Evolutionary conservation across 495 filamentous ascomycete species (phyloP), one percentile per base, ranked within the genome.

Genomic region (Trypethelium eluteriae): DNA sequence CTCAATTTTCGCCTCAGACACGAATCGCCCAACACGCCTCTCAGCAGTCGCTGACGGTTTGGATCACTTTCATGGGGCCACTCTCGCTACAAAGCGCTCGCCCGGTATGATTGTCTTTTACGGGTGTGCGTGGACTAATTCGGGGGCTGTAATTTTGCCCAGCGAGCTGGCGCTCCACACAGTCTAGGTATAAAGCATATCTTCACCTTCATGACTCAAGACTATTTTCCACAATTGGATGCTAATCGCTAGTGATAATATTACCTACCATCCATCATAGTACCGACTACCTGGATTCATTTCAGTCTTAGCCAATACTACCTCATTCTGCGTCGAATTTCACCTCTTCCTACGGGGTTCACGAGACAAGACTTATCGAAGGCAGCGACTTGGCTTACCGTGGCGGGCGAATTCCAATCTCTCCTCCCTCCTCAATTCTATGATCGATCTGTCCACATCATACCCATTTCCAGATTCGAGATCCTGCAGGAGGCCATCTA

Each of bases 181-280:
- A 59, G 53, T 59, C 32, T 59, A 10, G 16, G 18, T 59, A 59
- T 59, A 59, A 35, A 59, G 49, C 49, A 53, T 53, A 16, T 18
- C 49, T 14, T 14, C 16, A 59, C 32, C 53, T 35, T 6, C 53
- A 59, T 59, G 53, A 59, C 25, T 59, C 53, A 18, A 59, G 25
- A 59, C 32, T 14, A 10, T 59, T 36, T 36, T 36, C 32, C 14
- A 59, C n/a, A 36, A 59, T 59, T 36, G 32, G 32, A 36, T 59
- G 53, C 53, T 59, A 34, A 59, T 18, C 36, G 6, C n/a, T 7
- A 36, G 25, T 36, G 5, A 35, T 59, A 4, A 59, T 59, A 59
- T 53, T 32, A 3, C 53, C 7, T 10, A 35, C 53, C 18, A 3
- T 59, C 53, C n/a, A 59, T 32, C 14, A 36, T 6, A 34, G 53